Evolutionary conservation across 139 green algal species (phyloP).

Genomic region (Nannochloris sp.): DNA sequence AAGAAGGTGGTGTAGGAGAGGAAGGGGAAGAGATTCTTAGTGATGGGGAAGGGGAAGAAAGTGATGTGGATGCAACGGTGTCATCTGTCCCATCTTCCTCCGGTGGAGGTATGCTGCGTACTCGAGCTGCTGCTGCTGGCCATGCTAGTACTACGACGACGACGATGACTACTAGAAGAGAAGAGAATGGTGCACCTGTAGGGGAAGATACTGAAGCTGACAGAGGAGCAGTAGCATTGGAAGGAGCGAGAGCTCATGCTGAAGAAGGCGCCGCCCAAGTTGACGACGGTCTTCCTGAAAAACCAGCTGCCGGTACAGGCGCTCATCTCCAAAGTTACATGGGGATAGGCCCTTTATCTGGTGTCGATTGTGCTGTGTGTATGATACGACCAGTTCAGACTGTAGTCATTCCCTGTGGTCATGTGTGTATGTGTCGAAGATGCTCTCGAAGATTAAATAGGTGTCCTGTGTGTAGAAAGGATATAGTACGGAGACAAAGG

Average conservation of each 20-base stretch:
- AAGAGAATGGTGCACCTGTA: not conserved
- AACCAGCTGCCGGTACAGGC: not conserved
- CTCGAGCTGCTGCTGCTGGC: too few relatives aligned
- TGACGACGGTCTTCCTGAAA: not conserved
- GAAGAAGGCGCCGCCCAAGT: not conserved
- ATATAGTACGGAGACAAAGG: conserved; percentile 62
- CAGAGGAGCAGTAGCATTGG: not conserved
- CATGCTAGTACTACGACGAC: too few relatives aligned
- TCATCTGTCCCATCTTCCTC: too few relatives aligned
- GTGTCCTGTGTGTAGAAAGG: conserved; percentile 70
- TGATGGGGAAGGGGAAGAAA: not conserved
- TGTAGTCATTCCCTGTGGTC: conserved; percentile 72
- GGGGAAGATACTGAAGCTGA: not conserved
- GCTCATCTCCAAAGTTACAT: not conserved
- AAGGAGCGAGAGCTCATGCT: not conserved
- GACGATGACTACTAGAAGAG: not conserved
- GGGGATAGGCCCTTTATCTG: not conserved
- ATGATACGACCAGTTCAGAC: conserved; percentile 61
- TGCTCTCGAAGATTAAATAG: conserved; percentile 53
- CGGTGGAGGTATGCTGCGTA: too few relatives aligned
- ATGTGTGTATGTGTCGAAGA: conserved; percentile 62
- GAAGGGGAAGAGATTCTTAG: not conserved
- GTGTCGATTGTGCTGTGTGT: conserved; percentile 51
- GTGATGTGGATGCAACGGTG: not conserved
- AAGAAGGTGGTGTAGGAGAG: not conserved